Percentiles rank a stretch among this genome's conserved stretches.
These are phyloP conservation scores for Solanum habrochaites DNA, from an alignment of 257 asterid species.

Conservation along the genomic window DNA sequence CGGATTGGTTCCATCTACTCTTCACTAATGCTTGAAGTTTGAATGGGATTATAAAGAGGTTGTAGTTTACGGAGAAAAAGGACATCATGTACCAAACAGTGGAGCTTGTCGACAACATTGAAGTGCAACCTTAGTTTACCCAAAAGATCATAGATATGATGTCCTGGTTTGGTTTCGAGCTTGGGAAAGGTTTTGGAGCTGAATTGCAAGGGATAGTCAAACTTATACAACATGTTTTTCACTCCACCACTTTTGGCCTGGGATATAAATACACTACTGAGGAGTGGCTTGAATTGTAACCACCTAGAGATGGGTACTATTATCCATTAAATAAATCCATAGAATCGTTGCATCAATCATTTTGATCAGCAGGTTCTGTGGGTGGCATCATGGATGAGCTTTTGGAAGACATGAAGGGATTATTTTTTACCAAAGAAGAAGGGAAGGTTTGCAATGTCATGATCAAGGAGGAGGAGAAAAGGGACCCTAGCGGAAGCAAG, in stretches of 20 bases:
- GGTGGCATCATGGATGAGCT: neutral
- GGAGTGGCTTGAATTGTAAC: neutral
- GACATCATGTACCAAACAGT: too few species aligned
- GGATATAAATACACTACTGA: neutral
- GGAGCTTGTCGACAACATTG: neutral
- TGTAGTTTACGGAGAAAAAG: too few species aligned
- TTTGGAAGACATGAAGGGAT: neutral
- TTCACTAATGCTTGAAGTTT: too few species aligned
- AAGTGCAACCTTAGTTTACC: neutral
- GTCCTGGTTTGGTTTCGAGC: neutral
- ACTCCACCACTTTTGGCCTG: neutral
- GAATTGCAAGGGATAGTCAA: neutral
- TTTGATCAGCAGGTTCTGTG: too few species aligned
- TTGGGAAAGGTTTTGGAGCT: neutral
- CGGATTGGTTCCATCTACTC: too few species aligned
- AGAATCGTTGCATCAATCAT: neutral
- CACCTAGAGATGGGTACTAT: neutral
- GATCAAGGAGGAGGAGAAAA: neutral
- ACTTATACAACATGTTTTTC: neutral
- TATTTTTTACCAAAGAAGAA: too few species aligned
- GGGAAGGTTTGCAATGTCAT: too few species aligned
- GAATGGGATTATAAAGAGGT: too few species aligned
- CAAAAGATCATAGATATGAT: neutral
- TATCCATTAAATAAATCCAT: too few species aligned
- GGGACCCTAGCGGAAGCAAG: neutral